A percentile compares a stretch with the other conserved stretches of the same genome.
These are phyloP conservation scores for Calonectria naviculata DNA, from an alignment of 2,329 filamentous ascomycete species.

Conservation along the genomic window DNA sequence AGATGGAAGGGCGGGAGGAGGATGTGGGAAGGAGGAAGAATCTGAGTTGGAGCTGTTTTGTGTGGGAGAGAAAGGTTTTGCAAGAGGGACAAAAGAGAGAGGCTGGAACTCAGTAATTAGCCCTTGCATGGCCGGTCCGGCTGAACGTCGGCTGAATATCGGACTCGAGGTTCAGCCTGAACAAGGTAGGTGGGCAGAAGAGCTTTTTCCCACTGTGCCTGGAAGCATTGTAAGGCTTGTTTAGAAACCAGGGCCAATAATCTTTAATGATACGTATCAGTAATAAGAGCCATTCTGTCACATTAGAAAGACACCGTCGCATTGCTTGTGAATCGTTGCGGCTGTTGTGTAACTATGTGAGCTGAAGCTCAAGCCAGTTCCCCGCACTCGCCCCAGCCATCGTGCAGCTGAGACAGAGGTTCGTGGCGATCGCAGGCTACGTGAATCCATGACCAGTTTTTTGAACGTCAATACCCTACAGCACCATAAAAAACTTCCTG, in stretches of 20 bases:
- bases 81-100: conserved; percentile 43
- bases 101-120: conserved; percentile 40
- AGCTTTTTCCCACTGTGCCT: not conserved
- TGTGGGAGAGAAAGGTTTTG: conserved; percentile 49
- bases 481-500: not conserved
- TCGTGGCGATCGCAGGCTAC: not conserved
- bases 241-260: no score
- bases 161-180: not conserved
- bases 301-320: not conserved
- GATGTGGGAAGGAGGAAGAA: conserved; percentile 29
- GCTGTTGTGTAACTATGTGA: not conserved
- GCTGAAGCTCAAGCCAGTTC: not conserved
- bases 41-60: conserved; percentile 35
- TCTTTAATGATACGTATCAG: not conserved
- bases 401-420: not conserved
- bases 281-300: not conserved
- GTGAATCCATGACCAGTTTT: not conserved
- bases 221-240: no score
- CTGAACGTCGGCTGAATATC: conserved; percentile 37
- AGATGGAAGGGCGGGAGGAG: conserved; percentile 18
- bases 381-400: conserved; percentile 1
- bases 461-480: not conserved
- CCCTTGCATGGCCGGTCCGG: conserved; percentile 36
- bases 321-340: not conserved
- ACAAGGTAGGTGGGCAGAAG: not conserved